Base-by-base conservation (phyloP, 768 basidiomycete species). In the Dioszegia aurantiaca region DNA sequence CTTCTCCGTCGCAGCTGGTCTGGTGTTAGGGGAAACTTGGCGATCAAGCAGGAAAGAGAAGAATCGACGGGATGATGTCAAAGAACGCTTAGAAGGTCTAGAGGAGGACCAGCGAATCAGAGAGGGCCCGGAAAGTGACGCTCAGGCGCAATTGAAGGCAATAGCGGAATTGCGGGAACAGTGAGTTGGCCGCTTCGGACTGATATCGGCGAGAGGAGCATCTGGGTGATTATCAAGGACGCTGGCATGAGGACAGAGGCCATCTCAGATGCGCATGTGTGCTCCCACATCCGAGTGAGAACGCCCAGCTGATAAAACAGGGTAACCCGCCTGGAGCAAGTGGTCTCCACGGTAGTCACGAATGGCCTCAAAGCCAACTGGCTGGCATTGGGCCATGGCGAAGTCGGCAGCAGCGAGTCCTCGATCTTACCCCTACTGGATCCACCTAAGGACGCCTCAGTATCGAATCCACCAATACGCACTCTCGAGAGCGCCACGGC, bases 1-100 rank as follows among this genome's bases (percentile, higher is more conserved):
- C 21, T 77, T 77, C 48, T 19, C 67, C 11, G 75, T 77, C 6
- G 73, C 68, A 0, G 72, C 72, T 2, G 64, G 68, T 11, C 51
- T 77, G 52, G 68, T 77, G 12, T 19, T 75, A 4, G 75, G 75
- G 21, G 75, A 77, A 58, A 56, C 67, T 42, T 69, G 48, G 23
- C 52, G 66, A 33, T 69, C 70, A 16, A 65, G 63, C 16, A 24
- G 69, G 43, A 73, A 73, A 63, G 72, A 70, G 36, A 54, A 47
- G 40, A 73, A 70, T 46, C 58, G 72, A 46, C 58, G 72, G 24
- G 72, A 73, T 48, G 64, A 68, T 26, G 72, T 73, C 2, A 36
- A 45, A 16, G 72, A 73, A 21, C 53, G 69, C 26, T 46, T 73
- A 46, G 65, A 70, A n/a, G 49, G 53, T 3, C 49, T 73, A 12